These are phyloP conservation scores for Esteya vermicola DNA, from an alignment of 2,329 filamentous ascomycete genomes.

Conservation along the genomic window DNA sequence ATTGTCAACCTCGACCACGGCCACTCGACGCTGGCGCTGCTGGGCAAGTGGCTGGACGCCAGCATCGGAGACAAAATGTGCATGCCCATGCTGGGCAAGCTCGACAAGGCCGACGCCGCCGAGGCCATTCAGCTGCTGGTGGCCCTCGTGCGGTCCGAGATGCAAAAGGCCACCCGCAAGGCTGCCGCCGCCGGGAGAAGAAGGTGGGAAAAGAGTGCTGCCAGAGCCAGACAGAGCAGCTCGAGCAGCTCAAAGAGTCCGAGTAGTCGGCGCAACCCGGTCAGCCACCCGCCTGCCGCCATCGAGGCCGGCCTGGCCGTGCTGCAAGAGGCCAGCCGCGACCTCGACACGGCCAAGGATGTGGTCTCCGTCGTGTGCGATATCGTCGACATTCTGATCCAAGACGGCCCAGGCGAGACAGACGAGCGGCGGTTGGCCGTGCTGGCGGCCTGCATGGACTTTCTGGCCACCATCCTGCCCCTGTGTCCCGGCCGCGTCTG, in stretches of 20 bases:
- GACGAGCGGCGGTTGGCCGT: slow-evolving; percentile 53
- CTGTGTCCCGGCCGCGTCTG: slow-evolving; percentile 76
- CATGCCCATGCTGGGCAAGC: slow-evolving; percentile 33
- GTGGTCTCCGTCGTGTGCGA: slow-evolving; percentile 72
- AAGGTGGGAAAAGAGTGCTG: slow-evolving; percentile 10
- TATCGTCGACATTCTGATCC: slow-evolving; percentile 60
- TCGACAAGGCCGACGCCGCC: slow-evolving; percentile 47
- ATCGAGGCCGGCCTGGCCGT: slow-evolving; percentile 29
- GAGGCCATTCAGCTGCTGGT: slow-evolving; percentile 65
- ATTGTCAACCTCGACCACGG: slow-evolving; percentile 63
- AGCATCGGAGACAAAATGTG: slow-evolving; percentile 44
- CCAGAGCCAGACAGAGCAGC: no score
- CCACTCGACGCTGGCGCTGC: slow-evolving; percentile 66
- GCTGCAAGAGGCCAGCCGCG: slow-evolving; percentile 44
- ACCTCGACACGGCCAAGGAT: slow-evolving; percentile 46
- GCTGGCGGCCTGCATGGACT: slow-evolving; percentile 59
- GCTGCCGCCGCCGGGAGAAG: neutral
- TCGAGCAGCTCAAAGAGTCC: no score
- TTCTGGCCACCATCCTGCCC: slow-evolving; percentile 57
- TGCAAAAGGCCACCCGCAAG: slow-evolving; percentile 18
- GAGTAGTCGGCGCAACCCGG: no score
- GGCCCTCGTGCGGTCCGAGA: slow-evolving; percentile 46
- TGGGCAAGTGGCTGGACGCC: slow-evolving; percentile 63
- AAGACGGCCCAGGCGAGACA: slow-evolving; percentile 40
- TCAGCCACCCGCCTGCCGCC: slow-evolving; percentile 9